Percentiles rank a stretch among this genome's conserved stretches.
Conservation (phyloP, 257 asterid species). For the Ocimum tenuiflorum region DNA sequence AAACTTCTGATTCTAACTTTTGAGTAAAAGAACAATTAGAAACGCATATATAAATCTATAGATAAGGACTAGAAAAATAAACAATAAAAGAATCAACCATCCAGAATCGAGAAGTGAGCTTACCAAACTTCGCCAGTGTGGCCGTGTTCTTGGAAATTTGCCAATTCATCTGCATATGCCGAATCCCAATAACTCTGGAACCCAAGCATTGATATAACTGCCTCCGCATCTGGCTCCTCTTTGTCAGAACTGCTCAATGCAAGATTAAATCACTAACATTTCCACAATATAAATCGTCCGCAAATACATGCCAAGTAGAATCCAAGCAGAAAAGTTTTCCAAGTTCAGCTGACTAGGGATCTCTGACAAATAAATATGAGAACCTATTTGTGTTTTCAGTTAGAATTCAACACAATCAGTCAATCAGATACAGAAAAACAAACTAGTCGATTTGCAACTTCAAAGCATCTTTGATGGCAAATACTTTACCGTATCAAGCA, state of each 20-base stretch:
- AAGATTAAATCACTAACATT: slow-evolving; percentile 4
- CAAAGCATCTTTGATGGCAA: background rate
- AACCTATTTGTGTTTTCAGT: background rate
- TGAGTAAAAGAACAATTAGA: background rate
- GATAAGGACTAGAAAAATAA: background rate
- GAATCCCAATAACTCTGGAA: slow-evolving; percentile 97
- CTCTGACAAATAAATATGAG: background rate
- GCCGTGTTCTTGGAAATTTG: slow-evolving; percentile 85
- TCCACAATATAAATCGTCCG: background rate
- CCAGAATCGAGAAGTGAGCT: slow-evolving; percentile 16
- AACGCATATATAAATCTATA: background rate
- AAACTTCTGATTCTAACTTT: background rate
- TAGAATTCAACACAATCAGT: background rate
- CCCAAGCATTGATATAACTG: slow-evolving; percentile 77
- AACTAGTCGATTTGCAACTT: background rate
- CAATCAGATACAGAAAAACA: background rate
- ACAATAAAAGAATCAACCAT: background rate
- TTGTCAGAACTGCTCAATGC: slow-evolving; percentile 68
- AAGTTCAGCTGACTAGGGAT: background rate
- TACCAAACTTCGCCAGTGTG: slow-evolving; percentile 97
- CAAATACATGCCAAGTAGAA: background rate
- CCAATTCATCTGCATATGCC: slow-evolving; percentile 78
- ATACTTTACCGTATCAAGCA: background rate
- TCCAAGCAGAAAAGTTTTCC: background rate
- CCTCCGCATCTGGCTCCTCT: slow-evolving; percentile 80